These are phyloP conservation scores for Simplicillium aogashimaense DNA, from an alignment of 2,329 filamentous ascomycete species.

Conservation along the genomic window DNA sequence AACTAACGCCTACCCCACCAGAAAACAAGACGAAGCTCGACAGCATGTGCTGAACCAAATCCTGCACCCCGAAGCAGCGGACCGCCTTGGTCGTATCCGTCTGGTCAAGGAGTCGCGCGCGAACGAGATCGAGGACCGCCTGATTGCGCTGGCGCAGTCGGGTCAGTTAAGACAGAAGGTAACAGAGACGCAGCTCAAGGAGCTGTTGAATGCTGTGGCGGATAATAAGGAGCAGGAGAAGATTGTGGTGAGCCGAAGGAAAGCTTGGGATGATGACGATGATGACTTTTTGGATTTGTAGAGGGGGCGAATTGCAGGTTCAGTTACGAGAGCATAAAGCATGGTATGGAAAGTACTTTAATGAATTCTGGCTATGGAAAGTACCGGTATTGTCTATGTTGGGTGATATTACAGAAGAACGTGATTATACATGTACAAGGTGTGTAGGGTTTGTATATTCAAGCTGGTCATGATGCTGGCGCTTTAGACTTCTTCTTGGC, in stretches of 20 bases:
- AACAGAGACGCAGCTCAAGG: conserved; percentile 87
- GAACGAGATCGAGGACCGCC: conserved; percentile 78
- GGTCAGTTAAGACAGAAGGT: conserved; percentile 84
- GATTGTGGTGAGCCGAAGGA: conserved; percentile 77
- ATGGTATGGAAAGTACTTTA: too few relatives aligned
- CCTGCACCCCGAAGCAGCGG: conserved; percentile 85
- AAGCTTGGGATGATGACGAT: conserved; percentile 78
- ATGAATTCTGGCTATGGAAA: too few relatives aligned
- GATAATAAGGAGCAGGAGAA: conserved; percentile 72
- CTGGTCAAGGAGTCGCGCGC: conserved; percentile 92
- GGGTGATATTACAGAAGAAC: too few relatives aligned
- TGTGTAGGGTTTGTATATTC: too few relatives aligned
- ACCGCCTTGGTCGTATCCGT: conserved; percentile 86
- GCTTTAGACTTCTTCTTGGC: conserved; percentile 13
- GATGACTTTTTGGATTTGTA: conserved; percentile 62
- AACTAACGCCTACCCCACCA: conserved; percentile 13
- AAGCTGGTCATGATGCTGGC: too few relatives aligned
- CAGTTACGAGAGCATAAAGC: too few relatives aligned
- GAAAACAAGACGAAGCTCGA: conserved; percentile 57
- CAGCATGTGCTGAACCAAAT: conserved; percentile 79
- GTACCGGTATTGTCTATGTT: too few relatives aligned
- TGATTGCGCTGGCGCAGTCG: conserved; percentile 82
- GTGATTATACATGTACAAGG: too few relatives aligned
- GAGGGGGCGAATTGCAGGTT: conserved; percentile 5
- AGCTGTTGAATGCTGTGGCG: conserved; percentile 74